Conservation (phyloP, 768 basidiomycete species). For the Crepidotus variabilis region DNA sequence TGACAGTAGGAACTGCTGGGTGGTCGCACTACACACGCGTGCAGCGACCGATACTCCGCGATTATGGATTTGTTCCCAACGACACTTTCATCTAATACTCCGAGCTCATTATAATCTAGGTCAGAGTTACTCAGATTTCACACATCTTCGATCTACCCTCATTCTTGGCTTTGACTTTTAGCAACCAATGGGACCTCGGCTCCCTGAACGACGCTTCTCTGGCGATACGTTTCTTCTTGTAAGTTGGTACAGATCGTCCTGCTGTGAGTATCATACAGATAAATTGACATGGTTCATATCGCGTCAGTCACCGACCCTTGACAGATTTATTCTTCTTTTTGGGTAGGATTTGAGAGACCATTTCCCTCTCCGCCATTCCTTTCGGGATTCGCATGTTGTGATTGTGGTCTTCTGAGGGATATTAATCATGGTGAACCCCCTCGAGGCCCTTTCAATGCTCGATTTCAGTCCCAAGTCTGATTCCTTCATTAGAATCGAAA, state of each 20-base stretch:
- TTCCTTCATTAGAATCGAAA: not conserved
- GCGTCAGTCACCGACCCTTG: too few relatives aligned
- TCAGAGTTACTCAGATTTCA: not conserved
- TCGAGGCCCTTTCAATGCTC: not conserved
- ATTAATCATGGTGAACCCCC: not conserved
- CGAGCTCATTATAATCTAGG: not conserved
- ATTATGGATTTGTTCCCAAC: not conserved
- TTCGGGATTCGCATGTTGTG: not conserved
- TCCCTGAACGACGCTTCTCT: not conserved
- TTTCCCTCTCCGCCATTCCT: not conserved
- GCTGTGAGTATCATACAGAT: too few relatives aligned
- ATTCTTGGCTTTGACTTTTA: not conserved
- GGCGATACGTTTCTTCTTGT: too few relatives aligned
- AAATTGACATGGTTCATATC: too few relatives aligned
- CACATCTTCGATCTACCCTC: not conserved
- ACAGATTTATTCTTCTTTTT: not conserved
- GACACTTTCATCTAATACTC: not conserved
- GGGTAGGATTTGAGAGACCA: not conserved
- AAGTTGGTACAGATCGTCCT: too few relatives aligned
- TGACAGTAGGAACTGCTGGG: not conserved
- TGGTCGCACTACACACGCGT: not conserved
- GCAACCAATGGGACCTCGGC: not conserved
- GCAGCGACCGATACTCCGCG: not conserved
- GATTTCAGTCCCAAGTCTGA: not conserved
- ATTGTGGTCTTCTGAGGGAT: not conserved